A percentile compares a stretch with the other conserved stretches of the same genome.
Evolutionary conservation across 2,329 filamentous ascomycete genomes (phyloP).

Genomic region (Fusarium staphyleae): DNA sequence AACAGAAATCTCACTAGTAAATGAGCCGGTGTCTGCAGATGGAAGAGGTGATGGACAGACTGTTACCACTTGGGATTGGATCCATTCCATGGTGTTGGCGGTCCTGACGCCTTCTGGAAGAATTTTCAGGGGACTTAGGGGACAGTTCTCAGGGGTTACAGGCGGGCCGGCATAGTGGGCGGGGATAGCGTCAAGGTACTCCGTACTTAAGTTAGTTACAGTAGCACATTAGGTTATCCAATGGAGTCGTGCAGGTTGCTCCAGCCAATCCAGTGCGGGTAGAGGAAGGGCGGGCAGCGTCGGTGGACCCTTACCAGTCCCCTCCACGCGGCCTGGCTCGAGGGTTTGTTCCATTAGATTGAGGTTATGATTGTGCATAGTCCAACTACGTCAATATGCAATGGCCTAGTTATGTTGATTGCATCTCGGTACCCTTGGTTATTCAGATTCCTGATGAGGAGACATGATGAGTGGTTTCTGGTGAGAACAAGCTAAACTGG

Average conservation of each 20-base stretch:
- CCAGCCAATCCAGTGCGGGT: constrained; percentile 25
- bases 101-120: constrained; percentile 27
- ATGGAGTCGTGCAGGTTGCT: too few relatives aligned
- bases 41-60: too few relatives aligned
- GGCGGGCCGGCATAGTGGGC: constrained; percentile 12
- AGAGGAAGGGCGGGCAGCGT: too few relatives aligned
- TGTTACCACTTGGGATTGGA: neutral
- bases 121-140: constrained; percentile 23
- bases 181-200: too few relatives aligned
- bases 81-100: neutral
- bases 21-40: too few relatives aligned
- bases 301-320: constrained; percentile 5
- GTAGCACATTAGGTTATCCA: too few relatives aligned
- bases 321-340: constrained; percentile 21
- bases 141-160: constrained; percentile 25
- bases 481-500: neutral
- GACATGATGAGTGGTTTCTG: neutral
- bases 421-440: neutral
- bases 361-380: constrained; percentile 6
- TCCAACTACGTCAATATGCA: neutral
- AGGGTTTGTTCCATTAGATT: neutral
- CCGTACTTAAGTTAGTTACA: too few relatives aligned
- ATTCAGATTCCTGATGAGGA: neutral
- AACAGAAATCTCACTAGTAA: too few relatives aligned
- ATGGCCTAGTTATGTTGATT: neutral